Evolutionary conservation across 225 moss, liverwort and hornwort species (phyloP), one percentile per base, ranked within the genome.

Genomic region (Pseudisothecium myosuroides): DNA sequence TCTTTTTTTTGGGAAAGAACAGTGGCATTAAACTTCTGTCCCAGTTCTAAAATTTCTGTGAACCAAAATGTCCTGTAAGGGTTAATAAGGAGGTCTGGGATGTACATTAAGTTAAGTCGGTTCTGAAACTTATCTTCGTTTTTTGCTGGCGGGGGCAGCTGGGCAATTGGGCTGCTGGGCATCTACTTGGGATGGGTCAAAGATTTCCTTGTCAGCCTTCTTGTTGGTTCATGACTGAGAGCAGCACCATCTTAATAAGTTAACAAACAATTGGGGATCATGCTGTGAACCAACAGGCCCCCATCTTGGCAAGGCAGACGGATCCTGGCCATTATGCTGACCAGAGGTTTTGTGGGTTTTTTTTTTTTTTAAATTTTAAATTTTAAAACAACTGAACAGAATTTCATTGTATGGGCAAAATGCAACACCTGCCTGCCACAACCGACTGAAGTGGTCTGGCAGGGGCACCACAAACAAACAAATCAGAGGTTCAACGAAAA

Each of bases 151-250:
- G 2, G 19, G 55, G 55, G 55, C 18, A 55, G 55, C 56, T 56
- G 37, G 24, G 58, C 45, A 59, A 37, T 12, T 62, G 72, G 23
- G 45, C 45, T 45, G 45, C 47, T 81, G 81, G 76, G 59, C 88
- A 34, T 65, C 32, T 27, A 37, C 75, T 74, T 76, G 34, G 77
- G 82, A 86, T 89, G 63, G 68, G 63, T 83, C 64, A 34, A 89
- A 89, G 91, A 91, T 89, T 71, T 86, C 16, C 24, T 39, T 89
- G 91, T 89, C 86, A 91, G 89, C 26, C 55, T 37, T 19, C 14
- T 69, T 86, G 39, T 32, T 59, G 10, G 66, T 60, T 81, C 58
- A 52, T 54, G 54, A 65, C 47, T 23, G 77, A 15, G 24, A 14
- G 26, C 37, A 55, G n/a, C 24, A 26, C 37, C 15, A 52, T 52